Evolutionary conservation across 768 basidiomycete genomes (phyloP), one percentile per base, ranked within the genome.

Genomic region (Crassisporium funariophilum): DNA sequence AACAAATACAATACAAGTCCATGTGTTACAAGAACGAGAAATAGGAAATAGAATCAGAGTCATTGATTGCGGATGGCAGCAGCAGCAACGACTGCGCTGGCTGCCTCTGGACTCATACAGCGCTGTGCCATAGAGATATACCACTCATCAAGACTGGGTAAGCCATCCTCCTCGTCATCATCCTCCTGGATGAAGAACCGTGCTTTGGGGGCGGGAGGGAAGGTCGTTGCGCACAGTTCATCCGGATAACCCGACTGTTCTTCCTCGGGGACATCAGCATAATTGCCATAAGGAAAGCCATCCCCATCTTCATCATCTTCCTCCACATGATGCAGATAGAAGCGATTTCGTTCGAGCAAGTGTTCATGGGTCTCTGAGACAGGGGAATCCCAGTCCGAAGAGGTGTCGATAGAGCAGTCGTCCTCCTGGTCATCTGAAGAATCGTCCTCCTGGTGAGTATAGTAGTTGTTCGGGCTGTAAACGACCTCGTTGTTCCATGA

Each of bases 121-220:
- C 59, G 58, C 5, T 47, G 16, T 10, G 61, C 58, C 15, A 66
- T 58, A 25, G 53, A 60, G 40, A 55, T 52, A 53, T 70, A 74
- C 72, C 73, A 75, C 27, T 68, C 68, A 49, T 75, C 72, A 27
- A 72, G 62, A 10, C 69, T 64, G 48, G 73, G 72, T 34, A 70
- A 68, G 8, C 66, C 69, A 22, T 71, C 71, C 36, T 72, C 71
- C 33, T 69, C 67, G 25, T 65, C 68, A 20, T 67, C 68, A 54
- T 65, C 54, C 50, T 61, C 38, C 35, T 52, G 47, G 36, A 62
- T 36, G 49, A 55, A 49, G 39, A 59, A 59, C 35, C 43, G 50
- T 11, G 42, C 36, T n/a, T 44, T 48, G 23, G 53, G n/a, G n/a
- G n/a, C n/a, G n/a, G n/a, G 46, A 24, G 45, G 21, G 23, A 53